Evolutionary conservation across 768 basidiomycete species (phyloP), one percentile per base, ranked within the genome.

Genomic region (Tricholoma bakamatsutake): DNA sequence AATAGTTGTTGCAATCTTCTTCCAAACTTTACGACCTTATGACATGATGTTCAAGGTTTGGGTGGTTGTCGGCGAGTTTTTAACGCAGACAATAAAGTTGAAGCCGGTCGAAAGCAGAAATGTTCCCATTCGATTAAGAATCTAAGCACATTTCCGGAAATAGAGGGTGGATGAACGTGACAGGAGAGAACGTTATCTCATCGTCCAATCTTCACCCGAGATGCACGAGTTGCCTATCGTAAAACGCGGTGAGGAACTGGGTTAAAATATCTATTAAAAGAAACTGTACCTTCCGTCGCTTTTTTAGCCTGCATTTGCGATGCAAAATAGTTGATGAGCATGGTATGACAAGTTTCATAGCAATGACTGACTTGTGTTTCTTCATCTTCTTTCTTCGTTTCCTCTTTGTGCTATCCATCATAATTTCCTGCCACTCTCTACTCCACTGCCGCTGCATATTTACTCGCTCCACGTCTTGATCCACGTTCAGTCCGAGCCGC

Each of bases 371-470:
- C 92, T 95, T 95, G 71, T 96, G 93, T 74, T 94, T 96, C 81
- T 88, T 92, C 86, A 96, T 96, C 84, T 95, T 96, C 84, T 85
- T 88, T 77, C 83, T 77, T 62, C 83, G 80, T 78, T 93, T 93
- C 69, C 90, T 81, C 76, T 86, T 88, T 28, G 83, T 84, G 62
- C 90, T 92, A 63, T 93, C 91, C 73, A 90, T 76, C 67, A 83
- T 70, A 13, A 90, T 78, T 43, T 81, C 79, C 60, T 83, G 78
- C 79, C 80, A 85, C 56, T 83, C 81, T 66, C 77, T 78, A 13
- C 82, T 79, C 61, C 77, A 71, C 61, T 81, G 75, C 56, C 79
- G 76, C 52, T 79, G 79, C 66, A 78, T 71, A 53, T 75, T 74
- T 43, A 80, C 74, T 54, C 79, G 76, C 42, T 77, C 75, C 40